Percentiles rank a stretch among this genome's conserved stretches.
Conservation (phyloP, 164 flowering plant species). For the Tinospora cordifolia region DNA sequence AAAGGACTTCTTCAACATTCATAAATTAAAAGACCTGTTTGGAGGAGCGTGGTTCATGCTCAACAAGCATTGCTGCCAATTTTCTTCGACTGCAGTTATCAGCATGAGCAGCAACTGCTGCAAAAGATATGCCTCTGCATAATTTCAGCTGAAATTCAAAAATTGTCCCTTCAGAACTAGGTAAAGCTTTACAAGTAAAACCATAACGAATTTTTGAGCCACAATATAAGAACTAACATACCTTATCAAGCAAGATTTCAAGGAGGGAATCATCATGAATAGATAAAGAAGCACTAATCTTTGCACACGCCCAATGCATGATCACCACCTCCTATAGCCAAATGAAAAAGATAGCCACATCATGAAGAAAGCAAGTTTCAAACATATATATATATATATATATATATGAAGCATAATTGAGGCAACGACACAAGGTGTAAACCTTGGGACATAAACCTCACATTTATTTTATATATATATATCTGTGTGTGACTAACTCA, state of each 20-base stretch:
- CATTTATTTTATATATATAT: no score
- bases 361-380: no score
- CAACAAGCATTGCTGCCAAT: slow-evolving; percentile 93
- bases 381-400: no score
- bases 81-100: slow-evolving; percentile 79
- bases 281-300: slow-evolving; percentile 70
- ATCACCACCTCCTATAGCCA: slow-evolving; percentile 77
- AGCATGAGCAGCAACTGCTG: slow-evolving; percentile 98
- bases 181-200: not conserved
- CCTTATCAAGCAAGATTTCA: slow-evolving; percentile 89
- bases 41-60: slow-evolving; percentile 89
- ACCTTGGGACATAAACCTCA: no score
- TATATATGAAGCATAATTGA: no score
- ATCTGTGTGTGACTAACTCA: no score
- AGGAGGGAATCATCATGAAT: slow-evolving; percentile 77
- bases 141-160: slow-evolving; percentile 57
- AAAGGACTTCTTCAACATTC: not conserved
- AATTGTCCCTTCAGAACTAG: slow-evolving; percentile 9
- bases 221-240: slow-evolving; percentile 17
- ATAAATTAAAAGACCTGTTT: slow-evolving; percentile 56
- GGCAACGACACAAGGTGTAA: no score
- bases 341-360: slow-evolving; percentile 4
- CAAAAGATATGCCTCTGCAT: slow-evolving; percentile 94
- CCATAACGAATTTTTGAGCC: not conserved
- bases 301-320: slow-evolving; percentile 98